Conservation (phyloP, 2,329 filamentous ascomycete species). For the Ilyonectria mors-panacis region DNA sequence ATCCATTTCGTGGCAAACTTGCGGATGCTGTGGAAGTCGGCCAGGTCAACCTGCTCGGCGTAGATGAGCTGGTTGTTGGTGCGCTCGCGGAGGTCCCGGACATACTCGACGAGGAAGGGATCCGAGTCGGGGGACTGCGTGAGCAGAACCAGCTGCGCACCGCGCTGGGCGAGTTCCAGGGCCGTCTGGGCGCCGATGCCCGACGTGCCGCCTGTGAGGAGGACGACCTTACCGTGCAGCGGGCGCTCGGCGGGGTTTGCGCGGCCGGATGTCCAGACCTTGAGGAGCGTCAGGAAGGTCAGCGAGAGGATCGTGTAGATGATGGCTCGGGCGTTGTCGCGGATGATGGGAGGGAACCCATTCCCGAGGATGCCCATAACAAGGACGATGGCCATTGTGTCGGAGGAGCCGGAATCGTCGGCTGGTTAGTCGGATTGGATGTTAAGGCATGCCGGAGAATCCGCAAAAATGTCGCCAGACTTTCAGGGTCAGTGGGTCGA, state of each 20-base stretch:
- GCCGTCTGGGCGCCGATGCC: conserved; percentile 88
- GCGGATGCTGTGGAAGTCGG: conserved; percentile 90
- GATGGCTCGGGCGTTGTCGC: conserved; percentile 60
- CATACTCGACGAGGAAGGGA: conserved; percentile 91
- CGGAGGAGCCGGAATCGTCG: conserved; percentile 13
- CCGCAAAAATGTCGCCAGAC: conserved; percentile 5
- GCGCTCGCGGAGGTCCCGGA: conserved; percentile 85
- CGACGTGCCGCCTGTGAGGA: conserved; percentile 95
- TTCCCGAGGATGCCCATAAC: conserved; percentile 62
- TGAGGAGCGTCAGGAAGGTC: conserved; percentile 65
- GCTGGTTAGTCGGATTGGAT: conserved; percentile 6
- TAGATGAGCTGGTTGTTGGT: conserved; percentile 92
- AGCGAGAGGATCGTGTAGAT: conserved; percentile 56
- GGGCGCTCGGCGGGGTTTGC: conserved; percentile 82
- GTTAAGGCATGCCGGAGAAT: conserved; percentile 36
- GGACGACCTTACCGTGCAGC: conserved; percentile 94
- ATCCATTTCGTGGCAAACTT: conserved; percentile 98
- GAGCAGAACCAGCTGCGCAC: conserved; percentile 91
- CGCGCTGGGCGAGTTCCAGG: conserved; percentile 81
- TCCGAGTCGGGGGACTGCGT: conserved; percentile 87
- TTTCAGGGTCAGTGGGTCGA: conserved; percentile 5
- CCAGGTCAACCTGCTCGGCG: conserved; percentile 92
- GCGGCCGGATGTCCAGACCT: conserved; percentile 84
- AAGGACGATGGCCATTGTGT: conserved; percentile 68
- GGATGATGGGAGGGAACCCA: conserved; percentile 66